Conservation (phyloP, 2,329 filamentous ascomycete species). For the Chrysosporium keratinophilum region DNA sequence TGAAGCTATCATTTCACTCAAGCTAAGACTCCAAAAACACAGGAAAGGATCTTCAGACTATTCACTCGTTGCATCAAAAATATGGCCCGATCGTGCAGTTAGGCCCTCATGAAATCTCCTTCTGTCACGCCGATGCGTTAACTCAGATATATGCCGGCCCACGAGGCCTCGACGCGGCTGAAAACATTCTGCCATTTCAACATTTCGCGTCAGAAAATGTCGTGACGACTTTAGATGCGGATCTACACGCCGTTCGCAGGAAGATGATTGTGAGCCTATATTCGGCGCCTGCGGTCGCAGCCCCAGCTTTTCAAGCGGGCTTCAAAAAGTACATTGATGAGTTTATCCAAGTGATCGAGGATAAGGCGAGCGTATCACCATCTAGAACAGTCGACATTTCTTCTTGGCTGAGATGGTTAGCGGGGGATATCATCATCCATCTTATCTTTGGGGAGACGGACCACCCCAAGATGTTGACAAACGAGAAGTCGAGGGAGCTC, state of each 20-base stretch:
- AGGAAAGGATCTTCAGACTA: neutral
- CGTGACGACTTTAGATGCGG: conserved; percentile 16
- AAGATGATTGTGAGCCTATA: conserved; percentile 15
- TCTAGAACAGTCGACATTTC: conserved; percentile 14
- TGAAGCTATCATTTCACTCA: neutral
- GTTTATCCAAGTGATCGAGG: conserved; percentile 14
- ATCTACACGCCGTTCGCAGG: conserved; percentile 15
- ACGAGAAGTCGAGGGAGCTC: conserved; percentile 12
- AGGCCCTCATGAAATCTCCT: conserved; percentile 14
- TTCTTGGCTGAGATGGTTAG: conserved; percentile 15
- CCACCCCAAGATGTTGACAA: conserved; percentile 12
- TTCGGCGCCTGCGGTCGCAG: conserved; percentile 12
- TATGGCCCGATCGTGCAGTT: conserved; percentile 17
- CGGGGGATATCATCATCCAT: conserved; percentile 16
- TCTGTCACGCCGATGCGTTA: conserved; percentile 17
- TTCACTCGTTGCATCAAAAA: conserved; percentile 12
- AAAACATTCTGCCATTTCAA: conserved; percentile 11
- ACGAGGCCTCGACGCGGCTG: conserved; percentile 12
- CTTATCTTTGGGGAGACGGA: conserved; percentile 12
- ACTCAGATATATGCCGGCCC: conserved; percentile 16
- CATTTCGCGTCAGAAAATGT: conserved; percentile 17
- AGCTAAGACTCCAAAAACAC: neutral
- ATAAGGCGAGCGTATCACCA: conserved; percentile 5
- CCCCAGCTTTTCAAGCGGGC: conserved; percentile 9
- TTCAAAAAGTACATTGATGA: conserved; percentile 13